Conservation (phyloP, 345 rosid species). For the Streptanthus diversifolius region DNA sequence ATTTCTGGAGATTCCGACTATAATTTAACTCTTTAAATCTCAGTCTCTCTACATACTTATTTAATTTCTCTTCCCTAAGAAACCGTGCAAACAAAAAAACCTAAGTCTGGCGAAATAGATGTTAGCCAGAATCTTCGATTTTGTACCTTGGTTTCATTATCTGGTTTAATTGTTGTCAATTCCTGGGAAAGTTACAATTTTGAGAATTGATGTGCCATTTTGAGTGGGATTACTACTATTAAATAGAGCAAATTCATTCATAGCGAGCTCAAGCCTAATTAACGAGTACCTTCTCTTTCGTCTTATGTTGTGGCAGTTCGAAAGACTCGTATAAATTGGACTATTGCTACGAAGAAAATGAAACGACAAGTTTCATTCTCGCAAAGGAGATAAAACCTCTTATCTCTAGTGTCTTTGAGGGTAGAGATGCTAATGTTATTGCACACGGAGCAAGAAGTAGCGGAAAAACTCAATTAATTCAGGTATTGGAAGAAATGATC, state of each 20-base stretch:
- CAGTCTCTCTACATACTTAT: neutral
- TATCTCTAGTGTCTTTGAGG: conserved; percentile 49
- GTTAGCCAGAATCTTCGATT: neutral
- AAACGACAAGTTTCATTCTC: conserved; percentile 39
- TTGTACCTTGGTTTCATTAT: neutral
- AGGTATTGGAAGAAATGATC: conserved; percentile 37
- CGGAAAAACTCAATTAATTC: conserved; percentile 56
- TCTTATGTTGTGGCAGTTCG: conserved; percentile 37
- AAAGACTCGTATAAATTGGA: conserved; percentile 51
- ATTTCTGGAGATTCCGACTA: neutral
- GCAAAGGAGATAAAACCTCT: conserved; percentile 58
- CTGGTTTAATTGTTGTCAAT: neutral
- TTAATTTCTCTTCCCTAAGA: neutral
- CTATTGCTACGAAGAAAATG: conserved; percentile 48
- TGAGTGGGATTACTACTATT: neutral
- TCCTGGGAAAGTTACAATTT: neutral
- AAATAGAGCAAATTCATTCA: neutral
- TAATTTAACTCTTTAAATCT: neutral
- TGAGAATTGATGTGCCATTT: neutral
- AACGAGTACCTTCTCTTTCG: neutral
- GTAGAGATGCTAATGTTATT: conserved; percentile 51
- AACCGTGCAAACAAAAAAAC: too few species aligned
- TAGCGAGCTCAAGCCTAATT: neutral
- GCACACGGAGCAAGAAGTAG: conserved; percentile 70
- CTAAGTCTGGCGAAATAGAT: neutral